Evolutionary conservation across 331 rosid species (phyloP).

Genomic region (Acacia concinna): DNA sequence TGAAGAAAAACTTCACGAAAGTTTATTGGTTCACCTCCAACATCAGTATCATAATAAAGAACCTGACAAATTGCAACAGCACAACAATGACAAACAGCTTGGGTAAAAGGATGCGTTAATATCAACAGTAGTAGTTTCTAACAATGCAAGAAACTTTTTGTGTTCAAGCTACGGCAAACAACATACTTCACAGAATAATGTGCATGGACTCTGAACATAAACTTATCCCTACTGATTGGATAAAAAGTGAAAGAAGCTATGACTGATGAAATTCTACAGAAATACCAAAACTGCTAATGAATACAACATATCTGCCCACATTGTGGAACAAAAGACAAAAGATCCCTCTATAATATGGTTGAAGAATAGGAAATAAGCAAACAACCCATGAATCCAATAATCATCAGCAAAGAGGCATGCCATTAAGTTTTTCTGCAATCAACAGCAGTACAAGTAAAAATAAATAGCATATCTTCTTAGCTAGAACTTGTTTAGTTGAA

Average conservation of each 20-base stretch:
- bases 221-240: not conserved
- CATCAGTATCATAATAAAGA: conserved; percentile 79
- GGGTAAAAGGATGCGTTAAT: conserved; percentile 7
- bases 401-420: conserved; percentile 11
- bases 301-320: not conserved
- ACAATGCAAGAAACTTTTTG: not conserved
- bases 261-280: not conserved
- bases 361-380: not conserved
- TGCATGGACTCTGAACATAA: not conserved
- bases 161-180: not conserved
- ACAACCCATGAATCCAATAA: not conserved
- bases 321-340: conserved; percentile 6
- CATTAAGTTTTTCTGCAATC: not conserved
- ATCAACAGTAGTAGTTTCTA: not conserved
- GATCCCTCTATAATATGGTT: not conserved
- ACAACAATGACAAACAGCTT: conserved; percentile 24
- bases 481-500: not conserved
- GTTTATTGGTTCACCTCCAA: conserved; percentile 84
- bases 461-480: conserved; percentile 3
- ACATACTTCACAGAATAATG: not conserved
- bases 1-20: conserved; percentile 88
- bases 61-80: conserved; percentile 51
- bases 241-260: conserved; percentile 3
- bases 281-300: not conserved
- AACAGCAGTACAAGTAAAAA: not conserved